A percentile compares a stretch with the other conserved stretches of the same genome.
Conservation (phyloP, 805 yeast genomes). For the Hanseniaspora lindneri region DNA sequence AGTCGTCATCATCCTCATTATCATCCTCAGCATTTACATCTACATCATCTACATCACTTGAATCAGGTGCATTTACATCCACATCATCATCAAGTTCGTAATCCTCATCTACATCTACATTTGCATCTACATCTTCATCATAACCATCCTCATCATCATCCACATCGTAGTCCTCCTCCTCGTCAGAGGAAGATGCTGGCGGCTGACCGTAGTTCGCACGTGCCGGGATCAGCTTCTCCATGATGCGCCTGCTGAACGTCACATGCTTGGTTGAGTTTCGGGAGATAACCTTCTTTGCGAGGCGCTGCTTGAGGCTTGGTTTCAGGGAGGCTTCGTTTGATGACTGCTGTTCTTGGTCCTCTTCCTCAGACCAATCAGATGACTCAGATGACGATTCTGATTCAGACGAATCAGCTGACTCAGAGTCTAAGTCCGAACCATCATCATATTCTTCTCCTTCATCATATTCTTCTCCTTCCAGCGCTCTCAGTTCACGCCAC, state of each 20-base stretch:
- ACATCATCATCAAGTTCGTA: constrained; percentile 25
- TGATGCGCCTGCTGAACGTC: not conserved
- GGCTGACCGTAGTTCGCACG: constrained; percentile 11
- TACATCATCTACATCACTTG: constrained; percentile 19
- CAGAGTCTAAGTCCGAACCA: constrained; percentile 9
- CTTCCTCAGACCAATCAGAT: constrained; percentile 19
- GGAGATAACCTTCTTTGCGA: constrained; percentile 4
- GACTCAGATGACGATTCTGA: constrained; percentile 27
- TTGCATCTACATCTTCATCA: constrained; percentile 15
- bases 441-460: no score
- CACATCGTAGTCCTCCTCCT: constrained; percentile 16
- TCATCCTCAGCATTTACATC: constrained; percentile 6
- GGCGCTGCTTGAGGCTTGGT: constrained; percentile 6
- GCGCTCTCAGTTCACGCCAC: constrained; percentile 19
- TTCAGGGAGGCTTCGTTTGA: not conserved
- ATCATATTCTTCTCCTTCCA: constrained; percentile 21
- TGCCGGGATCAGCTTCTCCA: constrained; percentile 11
- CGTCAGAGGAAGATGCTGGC: constrained; percentile 14
- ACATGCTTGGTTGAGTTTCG: constrained; percentile 11
- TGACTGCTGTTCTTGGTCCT: not conserved
- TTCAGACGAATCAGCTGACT: constrained; percentile 19
- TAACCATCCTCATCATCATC: constrained; percentile 26
- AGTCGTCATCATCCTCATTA: constrained; percentile 16
- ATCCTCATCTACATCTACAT: constrained; percentile 15
- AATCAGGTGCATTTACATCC: no score